Evolutionary conservation across 345 rosid species (phyloP).

Genomic region (Lagerstroemia speciosa): DNA sequence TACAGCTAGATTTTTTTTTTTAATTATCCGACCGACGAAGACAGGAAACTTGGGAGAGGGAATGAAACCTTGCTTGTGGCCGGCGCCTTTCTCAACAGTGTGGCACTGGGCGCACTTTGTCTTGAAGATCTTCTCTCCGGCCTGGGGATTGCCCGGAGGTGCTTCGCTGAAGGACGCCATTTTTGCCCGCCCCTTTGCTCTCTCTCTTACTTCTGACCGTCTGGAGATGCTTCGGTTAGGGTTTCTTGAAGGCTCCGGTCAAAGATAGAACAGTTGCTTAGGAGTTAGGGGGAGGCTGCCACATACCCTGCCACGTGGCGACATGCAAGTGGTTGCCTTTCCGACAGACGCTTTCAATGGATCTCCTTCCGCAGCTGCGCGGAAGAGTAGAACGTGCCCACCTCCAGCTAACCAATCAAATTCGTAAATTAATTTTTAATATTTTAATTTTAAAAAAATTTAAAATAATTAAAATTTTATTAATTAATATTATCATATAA

Average conservation of each 20-base stretch:
- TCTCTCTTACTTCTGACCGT: not conserved
- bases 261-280: not conserved
- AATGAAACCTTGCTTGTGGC: conserved; percentile 95
- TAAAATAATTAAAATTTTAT: no score
- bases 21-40: not conserved
- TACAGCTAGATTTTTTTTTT: not conserved
- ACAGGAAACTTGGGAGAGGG: not conserved
- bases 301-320: conserved; percentile 6
- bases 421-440: no score
- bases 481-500: no score
- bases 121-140: conserved; percentile 83
- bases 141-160: conserved; percentile 56
- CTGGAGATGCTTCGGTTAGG: not conserved
- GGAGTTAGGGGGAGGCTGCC: not conserved
- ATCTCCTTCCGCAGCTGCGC: no score
- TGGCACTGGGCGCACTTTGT: conserved; percentile 83
- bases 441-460: no score
- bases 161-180: conserved; percentile 85
- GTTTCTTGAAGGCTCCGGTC: not conserved
- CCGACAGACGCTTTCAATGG: no score
- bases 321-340: not conserved
- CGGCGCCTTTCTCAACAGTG: conserved; percentile 91
- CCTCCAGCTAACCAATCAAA: no score
- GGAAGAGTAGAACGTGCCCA: no score
- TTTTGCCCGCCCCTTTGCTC: not conserved